Evolutionary conservation across 2,329 filamentous ascomycete genomes (phyloP).

Genomic region (Ophiosphaerella narmari): DNA sequence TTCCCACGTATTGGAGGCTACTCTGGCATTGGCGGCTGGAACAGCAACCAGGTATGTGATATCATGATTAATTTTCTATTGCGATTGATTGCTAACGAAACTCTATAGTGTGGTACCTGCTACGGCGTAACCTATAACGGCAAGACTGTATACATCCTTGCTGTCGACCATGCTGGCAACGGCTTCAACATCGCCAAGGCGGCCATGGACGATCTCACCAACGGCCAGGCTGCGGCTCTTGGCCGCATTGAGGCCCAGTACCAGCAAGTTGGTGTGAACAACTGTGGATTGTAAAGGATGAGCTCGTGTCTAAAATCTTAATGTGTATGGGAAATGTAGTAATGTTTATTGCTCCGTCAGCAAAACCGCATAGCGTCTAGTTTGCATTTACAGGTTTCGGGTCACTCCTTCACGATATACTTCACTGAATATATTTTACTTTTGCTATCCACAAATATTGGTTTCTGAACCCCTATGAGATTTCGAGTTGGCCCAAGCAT

Average conservation of each 20-base stretch:
- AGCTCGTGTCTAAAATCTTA: background rate
- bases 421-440: background rate
- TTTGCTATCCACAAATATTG: background rate
- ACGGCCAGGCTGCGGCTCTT: slow-evolving; percentile 49
- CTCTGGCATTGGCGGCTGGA: slow-evolving; percentile 54
- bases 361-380: background rate
- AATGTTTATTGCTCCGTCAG: slow-evolving; percentile 1
- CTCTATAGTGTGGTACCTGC: slow-evolving; percentile 56
- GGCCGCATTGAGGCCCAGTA: slow-evolving; percentile 52
- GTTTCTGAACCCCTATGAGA: background rate
- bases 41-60: slow-evolving; percentile 37
- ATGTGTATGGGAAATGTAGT: background rate
- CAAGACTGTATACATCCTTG: slow-evolving; percentile 55
- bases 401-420: slow-evolving; percentile 1
- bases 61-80: background rate
- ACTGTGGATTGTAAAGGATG: slow-evolving; percentile 35
- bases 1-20: slow-evolving; percentile 58
- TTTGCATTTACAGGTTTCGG: background rate
- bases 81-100: slow-evolving; percentile 8
- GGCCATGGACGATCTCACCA: slow-evolving; percentile 57
- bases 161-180: slow-evolving; percentile 52
- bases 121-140: slow-evolving; percentile 56
- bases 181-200: slow-evolving; percentile 57
- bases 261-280: slow-evolving; percentile 43
- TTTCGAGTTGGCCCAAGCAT: background rate